A percentile compares a stretch with the other conserved stretches of the same genome.
These are phyloP conservation scores for Globisporangium canariense DNA, from an alignment of 352 stramenopile genomes.

Conservation along the genomic window DNA sequence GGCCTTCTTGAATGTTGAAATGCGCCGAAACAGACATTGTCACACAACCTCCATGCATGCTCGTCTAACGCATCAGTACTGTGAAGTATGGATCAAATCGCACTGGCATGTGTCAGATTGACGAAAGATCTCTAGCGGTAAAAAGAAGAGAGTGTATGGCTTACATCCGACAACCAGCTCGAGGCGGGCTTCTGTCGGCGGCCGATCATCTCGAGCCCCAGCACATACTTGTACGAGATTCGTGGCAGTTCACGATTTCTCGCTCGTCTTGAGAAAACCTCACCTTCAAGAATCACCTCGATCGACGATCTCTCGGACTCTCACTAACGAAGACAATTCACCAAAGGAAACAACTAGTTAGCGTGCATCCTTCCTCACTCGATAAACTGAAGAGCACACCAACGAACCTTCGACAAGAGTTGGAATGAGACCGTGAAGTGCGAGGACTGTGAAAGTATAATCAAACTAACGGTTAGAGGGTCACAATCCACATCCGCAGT, in stretches of 20 bases:
- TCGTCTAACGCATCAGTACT: neutral
- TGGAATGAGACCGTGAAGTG: constrained; percentile 20
- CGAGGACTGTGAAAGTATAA: constrained; percentile 11
- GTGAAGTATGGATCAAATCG: neutral
- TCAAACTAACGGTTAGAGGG: neutral
- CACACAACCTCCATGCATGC: neutral
- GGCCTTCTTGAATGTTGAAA: neutral
- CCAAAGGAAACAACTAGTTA: neutral
- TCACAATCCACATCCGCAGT: neutral
- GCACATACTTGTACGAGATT: neutral
- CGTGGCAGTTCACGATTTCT: neutral
- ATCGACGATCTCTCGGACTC: constrained; percentile 3
- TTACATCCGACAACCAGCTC: constrained; percentile 5
- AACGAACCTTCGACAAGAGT: constrained; percentile 13
- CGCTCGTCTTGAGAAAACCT: neutral
- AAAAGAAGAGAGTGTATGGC: neutral
- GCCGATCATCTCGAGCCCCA: neutral
- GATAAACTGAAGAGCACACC: neutral
- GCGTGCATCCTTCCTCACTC: neutral
- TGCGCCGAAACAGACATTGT: neutral
- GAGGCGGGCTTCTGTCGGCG: neutral
- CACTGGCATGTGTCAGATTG: neutral
- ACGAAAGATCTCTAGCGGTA: neutral
- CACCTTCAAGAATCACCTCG: constrained; percentile 3
- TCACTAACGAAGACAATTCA: neutral